These are phyloP conservation scores for Dendrobium chrysotoxum DNA, from an alignment of 106 monocot genomes.

Conservation along the genomic window DNA sequence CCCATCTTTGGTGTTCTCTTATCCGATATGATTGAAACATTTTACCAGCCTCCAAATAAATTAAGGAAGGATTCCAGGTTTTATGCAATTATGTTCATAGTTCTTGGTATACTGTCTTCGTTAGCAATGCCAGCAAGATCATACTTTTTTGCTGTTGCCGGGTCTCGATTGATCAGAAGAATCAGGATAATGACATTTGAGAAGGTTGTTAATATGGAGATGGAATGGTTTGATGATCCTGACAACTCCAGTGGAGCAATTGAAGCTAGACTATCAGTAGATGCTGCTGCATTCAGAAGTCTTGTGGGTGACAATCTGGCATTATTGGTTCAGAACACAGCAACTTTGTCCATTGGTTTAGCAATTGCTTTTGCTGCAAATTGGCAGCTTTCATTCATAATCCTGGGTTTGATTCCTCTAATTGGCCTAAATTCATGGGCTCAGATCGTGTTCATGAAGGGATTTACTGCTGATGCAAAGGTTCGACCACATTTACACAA, in stretches of 20 bases:
- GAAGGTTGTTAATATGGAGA: constrained; percentile 22
- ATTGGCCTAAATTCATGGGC: constrained; percentile 15
- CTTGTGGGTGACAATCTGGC: constrained; percentile 22
- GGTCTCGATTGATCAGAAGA: constrained; percentile 15
- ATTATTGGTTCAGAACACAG: constrained; percentile 18
- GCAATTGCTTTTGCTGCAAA: constrained; percentile 15
- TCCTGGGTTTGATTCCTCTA: constrained; percentile 17
- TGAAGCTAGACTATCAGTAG: constrained; percentile 17
- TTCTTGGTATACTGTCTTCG: constrained; percentile 7
- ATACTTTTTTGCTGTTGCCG: constrained; percentile 20
- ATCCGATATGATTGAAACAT: constrained; percentile 12
- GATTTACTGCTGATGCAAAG: constrained; percentile 16
- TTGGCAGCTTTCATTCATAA: constrained; percentile 19
- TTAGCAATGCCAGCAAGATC: constrained; percentile 16
- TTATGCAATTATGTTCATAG: constrained; percentile 13
- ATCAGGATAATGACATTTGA: constrained; percentile 21
- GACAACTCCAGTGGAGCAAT: constrained; percentile 18
- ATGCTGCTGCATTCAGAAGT: constrained; percentile 18
- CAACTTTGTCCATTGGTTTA: constrained; percentile 12
- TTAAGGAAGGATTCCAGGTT: constrained; percentile 16
- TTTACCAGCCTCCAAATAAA: constrained; percentile 10
- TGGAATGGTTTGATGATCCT: constrained; percentile 21
- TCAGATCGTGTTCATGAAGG: constrained; percentile 16
- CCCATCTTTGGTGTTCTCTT: constrained; percentile 18
- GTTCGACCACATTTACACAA: constrained; percentile 5